phyloP scores from a whole-genome alignment of 805 yeast genomes.

The Lipomyces yamanashiensis region DNA sequence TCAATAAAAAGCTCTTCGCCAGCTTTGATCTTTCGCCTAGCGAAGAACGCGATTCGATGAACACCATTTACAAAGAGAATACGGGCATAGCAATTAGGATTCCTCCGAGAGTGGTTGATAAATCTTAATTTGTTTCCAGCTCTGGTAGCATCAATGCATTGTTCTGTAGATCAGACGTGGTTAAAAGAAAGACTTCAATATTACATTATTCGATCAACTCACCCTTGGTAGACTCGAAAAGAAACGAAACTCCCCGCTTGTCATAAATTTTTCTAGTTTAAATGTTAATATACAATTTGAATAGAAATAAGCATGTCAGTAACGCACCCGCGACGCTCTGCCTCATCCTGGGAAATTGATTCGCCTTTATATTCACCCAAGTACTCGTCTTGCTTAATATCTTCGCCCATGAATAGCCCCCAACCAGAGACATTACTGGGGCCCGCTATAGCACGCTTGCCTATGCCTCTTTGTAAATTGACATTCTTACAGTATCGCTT shows the following conservation, averaged over 20 bases:
- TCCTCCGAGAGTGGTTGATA: constrained; percentile 33
- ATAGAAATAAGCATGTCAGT: neutral
- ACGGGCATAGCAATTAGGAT: constrained; percentile 34
- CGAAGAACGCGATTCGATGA: constrained; percentile 33
- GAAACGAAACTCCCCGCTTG: constrained; percentile 34
- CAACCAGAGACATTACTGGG: constrained; percentile 32
- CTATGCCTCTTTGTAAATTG: constrained; percentile 28
- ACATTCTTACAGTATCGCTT: constrained; percentile 30
- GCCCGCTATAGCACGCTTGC: constrained; percentile 30
- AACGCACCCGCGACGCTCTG: constrained; percentile 33
- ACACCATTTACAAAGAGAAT: constrained; percentile 32
- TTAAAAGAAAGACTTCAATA: neutral
- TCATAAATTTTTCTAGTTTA: constrained; percentile 29
- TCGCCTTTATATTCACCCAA: constrained; percentile 36
- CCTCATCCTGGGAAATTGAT: constrained; percentile 34
- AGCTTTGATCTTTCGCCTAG: constrained; percentile 26
- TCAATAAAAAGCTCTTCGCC: constrained; percentile 36
- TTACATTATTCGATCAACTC: too few species aligned
- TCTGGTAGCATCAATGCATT: constrained; percentile 34
- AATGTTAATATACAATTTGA: neutral
- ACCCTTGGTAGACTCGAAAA: constrained; percentile 34
- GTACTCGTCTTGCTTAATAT: constrained; percentile 31
- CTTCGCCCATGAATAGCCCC: constrained; percentile 35
- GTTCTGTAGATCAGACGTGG: constrained; percentile 7
- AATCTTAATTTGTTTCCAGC: constrained; percentile 34